Conservation (phyloP, 768 basidiomycete species). For the Phallus indusiatus region DNA sequence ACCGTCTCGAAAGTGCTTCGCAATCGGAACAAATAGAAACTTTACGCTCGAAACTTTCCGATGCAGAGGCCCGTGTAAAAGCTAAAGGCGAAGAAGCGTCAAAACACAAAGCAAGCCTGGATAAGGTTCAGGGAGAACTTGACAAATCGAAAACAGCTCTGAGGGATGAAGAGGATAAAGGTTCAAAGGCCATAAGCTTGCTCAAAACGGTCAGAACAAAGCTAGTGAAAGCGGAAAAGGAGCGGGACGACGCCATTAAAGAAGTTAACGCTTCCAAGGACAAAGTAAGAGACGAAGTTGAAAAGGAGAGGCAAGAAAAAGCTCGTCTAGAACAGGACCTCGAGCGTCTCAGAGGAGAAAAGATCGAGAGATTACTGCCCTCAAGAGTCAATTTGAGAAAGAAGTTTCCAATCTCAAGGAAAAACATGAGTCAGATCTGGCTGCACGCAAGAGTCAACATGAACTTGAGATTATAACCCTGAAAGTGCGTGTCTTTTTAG, state of each 20-base stretch:
- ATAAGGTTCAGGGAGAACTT: constrained; percentile 53
- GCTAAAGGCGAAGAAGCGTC: constrained; percentile 44
- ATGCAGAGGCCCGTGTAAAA: constrained; percentile 60
- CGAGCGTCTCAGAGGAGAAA: constrained; percentile 51
- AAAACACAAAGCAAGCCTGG: constrained; percentile 46
- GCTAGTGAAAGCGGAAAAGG: constrained; percentile 93
- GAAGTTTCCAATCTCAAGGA: constrained; percentile 55
- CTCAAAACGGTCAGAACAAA: constrained; percentile 95
- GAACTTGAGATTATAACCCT: constrained; percentile 66
- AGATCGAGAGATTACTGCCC: constrained; percentile 47
- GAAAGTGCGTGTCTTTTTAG: constrained; percentile 43
- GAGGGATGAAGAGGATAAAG: constrained; percentile 97
- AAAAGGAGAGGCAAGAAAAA: constrained; percentile 36
- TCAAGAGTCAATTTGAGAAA: constrained; percentile 64
- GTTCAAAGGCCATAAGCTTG: constrained; percentile 84
- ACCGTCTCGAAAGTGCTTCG: constrained; percentile 70
- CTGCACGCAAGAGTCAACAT: constrained; percentile 54
- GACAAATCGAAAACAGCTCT: constrained; percentile 48
- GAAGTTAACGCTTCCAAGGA: constrained; percentile 45
- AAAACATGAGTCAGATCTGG: constrained; percentile 65
- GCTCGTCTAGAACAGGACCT: constrained; percentile 53
- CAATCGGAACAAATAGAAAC: constrained; percentile 66
- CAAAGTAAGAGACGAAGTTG: constrained; percentile 39
- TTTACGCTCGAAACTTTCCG: constrained; percentile 56
- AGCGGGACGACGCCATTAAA: constrained; percentile 67